A percentile compares a stretch with the other conserved stretches of the same genome.
These are phyloP conservation scores for Hanseniaspora sp. DNA, from an alignment of 1,139 yeast species.

Conservation along the genomic window DNA sequence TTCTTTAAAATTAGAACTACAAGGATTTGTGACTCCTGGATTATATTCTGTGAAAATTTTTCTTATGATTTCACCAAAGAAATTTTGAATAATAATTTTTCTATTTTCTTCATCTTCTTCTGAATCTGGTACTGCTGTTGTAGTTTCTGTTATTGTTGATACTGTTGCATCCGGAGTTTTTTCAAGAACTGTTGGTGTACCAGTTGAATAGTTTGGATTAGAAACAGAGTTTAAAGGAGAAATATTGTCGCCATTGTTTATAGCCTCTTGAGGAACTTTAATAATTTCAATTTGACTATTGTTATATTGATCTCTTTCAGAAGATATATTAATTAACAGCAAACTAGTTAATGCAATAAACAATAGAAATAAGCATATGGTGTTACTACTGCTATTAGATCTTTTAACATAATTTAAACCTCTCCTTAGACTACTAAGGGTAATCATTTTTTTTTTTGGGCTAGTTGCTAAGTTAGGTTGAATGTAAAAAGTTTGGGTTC, in stretches of 20 bases:
- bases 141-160: neutral
- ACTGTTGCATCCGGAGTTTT: too few relatives aligned
- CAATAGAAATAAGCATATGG: neutral
- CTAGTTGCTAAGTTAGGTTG: too few relatives aligned
- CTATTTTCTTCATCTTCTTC: neutral
- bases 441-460: neutral
- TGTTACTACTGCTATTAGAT: neutral
- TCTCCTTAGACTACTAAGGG: conserved; percentile 1
- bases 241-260: neutral
- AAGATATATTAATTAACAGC: neutral
- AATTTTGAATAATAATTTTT: neutral
- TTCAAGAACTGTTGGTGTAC: too few relatives aligned
- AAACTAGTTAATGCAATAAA: neutral
- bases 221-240: neutral
- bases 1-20: conserved; percentile 1
- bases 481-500: too few relatives aligned
- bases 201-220: too few relatives aligned
- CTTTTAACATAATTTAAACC: neutral
- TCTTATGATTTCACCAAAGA: conserved; percentile 8
- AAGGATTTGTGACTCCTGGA: conserved; percentile 5
- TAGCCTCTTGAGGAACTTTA: neutral
- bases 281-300: neutral
- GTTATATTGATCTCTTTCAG: neutral
- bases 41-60: conserved; percentile 6
- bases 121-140: neutral